These are phyloP conservation scores for Pythium sukuiense DNA, from an alignment of 352 stramenopile genomes.

Conservation along the genomic window DNA sequence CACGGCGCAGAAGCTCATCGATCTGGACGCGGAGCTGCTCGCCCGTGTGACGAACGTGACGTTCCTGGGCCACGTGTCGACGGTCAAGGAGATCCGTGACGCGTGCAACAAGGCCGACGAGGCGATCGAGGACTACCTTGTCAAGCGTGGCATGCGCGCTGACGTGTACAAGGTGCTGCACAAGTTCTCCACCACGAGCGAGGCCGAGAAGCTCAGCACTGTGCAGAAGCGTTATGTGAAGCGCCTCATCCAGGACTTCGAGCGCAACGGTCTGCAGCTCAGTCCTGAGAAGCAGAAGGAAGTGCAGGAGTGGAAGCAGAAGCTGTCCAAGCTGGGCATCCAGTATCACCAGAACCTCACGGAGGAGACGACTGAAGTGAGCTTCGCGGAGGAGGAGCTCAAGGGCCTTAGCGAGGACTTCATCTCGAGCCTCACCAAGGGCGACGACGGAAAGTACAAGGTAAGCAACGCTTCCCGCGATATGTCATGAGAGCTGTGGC, in stretches of 20 bases:
- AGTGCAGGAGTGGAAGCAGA: constrained; percentile 83
- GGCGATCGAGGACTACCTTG: constrained; percentile 70
- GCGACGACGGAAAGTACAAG: constrained; percentile 76
- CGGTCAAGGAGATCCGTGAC: constrained; percentile 66
- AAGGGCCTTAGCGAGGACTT: constrained; percentile 82
- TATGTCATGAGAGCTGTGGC: not conserved
- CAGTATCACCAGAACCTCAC: constrained; percentile 87
- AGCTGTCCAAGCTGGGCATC: constrained; percentile 80
- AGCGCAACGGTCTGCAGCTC: constrained; percentile 85
- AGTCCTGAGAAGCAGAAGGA: constrained; percentile 60
- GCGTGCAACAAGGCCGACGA: constrained; percentile 82
- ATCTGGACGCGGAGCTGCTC: constrained; percentile 86
- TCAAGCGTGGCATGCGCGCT: constrained; percentile 77
- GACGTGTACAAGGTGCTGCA: constrained; percentile 84
- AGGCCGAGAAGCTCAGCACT: constrained; percentile 42
- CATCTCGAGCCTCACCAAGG: constrained; percentile 64
- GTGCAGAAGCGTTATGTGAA: constrained; percentile 81
- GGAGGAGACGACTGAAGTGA: constrained; percentile 84
- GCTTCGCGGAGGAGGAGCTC: constrained; percentile 72
- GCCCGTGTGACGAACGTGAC: constrained; percentile 81
- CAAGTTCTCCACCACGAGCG: constrained; percentile 50
- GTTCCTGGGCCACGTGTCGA: constrained; percentile 81
- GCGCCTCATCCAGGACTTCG: constrained; percentile 74
- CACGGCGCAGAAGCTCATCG: constrained; percentile 76
- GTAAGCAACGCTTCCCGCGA: constrained; percentile 27